Percentiles rank a stretch among this genome's conserved stretches.
These are phyloP conservation scores for Lanmaoa pseudosensibilis DNA, from an alignment of 768 basidiomycete species.

Conservation along the genomic window DNA sequence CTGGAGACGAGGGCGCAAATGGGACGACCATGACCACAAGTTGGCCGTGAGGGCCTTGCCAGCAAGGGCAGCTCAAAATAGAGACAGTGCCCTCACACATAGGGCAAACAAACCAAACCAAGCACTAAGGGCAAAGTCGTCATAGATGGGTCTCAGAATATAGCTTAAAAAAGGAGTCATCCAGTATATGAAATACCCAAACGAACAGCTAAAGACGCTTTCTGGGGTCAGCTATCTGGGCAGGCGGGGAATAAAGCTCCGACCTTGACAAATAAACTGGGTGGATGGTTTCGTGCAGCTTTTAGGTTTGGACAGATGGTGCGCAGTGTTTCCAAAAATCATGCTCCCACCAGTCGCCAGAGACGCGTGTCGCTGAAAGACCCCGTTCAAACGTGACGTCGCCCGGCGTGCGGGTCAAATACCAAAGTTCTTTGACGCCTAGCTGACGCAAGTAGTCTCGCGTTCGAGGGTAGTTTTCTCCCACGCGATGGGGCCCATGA, in stretches of 20 bases:
- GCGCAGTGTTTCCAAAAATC: slow-evolving; percentile 50
- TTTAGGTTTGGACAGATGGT: slow-evolving; percentile 17
- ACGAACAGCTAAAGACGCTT: slow-evolving; percentile 10
- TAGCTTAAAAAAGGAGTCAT: slow-evolving; percentile 6
- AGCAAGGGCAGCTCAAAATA: slow-evolving; percentile 5
- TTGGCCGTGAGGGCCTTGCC: slow-evolving; percentile 6
- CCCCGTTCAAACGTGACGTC: slow-evolving; percentile 30
- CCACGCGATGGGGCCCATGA: slow-evolving; percentile 86
- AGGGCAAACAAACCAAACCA: slow-evolving; percentile 3
- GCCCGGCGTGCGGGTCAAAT: slow-evolving; percentile 43
- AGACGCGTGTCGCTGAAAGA: slow-evolving; percentile 44
- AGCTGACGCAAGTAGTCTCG: slow-evolving; percentile 60
- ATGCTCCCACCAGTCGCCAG: slow-evolving; percentile 58
- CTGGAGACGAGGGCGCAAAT: slow-evolving; percentile 16
- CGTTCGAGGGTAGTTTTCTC: slow-evolving; percentile 75
- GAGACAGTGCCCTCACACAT: neutral
- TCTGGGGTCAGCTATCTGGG: slow-evolving; percentile 13
- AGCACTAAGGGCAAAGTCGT: slow-evolving; percentile 1
- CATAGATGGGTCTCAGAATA: slow-evolving; percentile 2
- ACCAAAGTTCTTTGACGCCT: slow-evolving; percentile 69
- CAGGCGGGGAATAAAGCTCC: slow-evolving; percentile 20
- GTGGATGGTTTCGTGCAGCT: slow-evolving; percentile 3
- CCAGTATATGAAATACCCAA: slow-evolving; percentile 20
- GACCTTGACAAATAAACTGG: slow-evolving; percentile 21
- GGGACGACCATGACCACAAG: slow-evolving; percentile 4